These are phyloP conservation scores for Metarhizium guizhouense DNA, from an alignment of 2,329 filamentous ascomycete species.

Conservation along the genomic window DNA sequence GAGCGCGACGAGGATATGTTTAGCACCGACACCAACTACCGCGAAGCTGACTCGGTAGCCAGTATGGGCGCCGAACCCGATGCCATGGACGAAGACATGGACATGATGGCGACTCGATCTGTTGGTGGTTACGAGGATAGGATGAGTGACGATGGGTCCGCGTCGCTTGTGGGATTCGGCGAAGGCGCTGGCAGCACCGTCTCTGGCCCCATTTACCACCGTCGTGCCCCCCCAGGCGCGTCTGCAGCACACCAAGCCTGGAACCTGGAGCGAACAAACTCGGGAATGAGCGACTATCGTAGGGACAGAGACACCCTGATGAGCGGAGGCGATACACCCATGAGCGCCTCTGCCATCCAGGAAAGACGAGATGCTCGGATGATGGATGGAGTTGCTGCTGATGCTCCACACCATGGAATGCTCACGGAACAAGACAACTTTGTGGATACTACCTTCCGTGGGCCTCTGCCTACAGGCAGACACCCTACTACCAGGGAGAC, in stretches of 20 bases:
- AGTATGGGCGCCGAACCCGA: conserved; percentile 36
- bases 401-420: conserved; percentile 40
- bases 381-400: conserved; percentile 56
- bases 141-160: conserved; percentile 77
- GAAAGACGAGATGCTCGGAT: conserved; percentile 54
- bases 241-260: conserved; percentile 28
- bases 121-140: conserved; percentile 53
- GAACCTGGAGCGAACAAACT: conserved; percentile 41
- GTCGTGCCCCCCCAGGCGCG: conserved; percentile 34
- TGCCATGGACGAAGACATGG: conserved; percentile 46
- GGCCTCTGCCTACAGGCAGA: conserved; percentile 38
- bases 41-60: conserved; percentile 50
- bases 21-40: conserved; percentile 56
- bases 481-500: conserved; percentile 35
- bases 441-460: conserved; percentile 55
- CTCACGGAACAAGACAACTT: conserved; percentile 43
- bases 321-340: conserved; percentile 30
- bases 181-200: conserved; percentile 84
- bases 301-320: conserved; percentile 25
- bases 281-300: conserved; percentile 39
- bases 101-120: conserved; percentile 35
- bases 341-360: conserved; percentile 35
- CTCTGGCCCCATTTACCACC: conserved; percentile 64
- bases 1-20: conserved; percentile 58
- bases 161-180: conserved; percentile 82